Base-by-base conservation (phyloP, 768 basidiomycete species). In the Termitomyces sp. region DNA sequence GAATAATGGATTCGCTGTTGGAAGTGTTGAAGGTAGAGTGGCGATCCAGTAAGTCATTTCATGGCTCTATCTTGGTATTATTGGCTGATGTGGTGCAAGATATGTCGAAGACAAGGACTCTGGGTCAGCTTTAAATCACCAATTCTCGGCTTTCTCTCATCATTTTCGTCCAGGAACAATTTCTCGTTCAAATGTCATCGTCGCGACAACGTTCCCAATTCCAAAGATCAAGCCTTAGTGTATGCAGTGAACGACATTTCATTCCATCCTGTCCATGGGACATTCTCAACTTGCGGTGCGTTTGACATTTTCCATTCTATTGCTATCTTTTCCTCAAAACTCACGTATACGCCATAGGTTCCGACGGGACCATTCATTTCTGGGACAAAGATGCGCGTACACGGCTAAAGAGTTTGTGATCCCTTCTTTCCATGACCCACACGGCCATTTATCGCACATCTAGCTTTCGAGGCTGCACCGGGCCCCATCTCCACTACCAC, bases 371-470 rank as follows among this genome's bases (percentile, higher is more conserved):
- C 3, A 86, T 94, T 68, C 89, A 92, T 78, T 91, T 89, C 70
- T 96, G 94, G 94, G 94, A 97, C 72, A 94, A 94, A 72, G 89
- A 95, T 63, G 86, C 89, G 8, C 87, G 94, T 56, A 93, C 89
- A 7, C 86, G 95, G 41, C 80, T 98, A 74, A 97, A 95, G 75
- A 85, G 93, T 94, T 62, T 48, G 79, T 71, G 21, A 23, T 41
- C 11, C 11, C 42, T 12, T 8, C 26, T 17, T 49, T 46, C 5
- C 30, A 28, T 31, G 31, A 50, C 19, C 44, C 26, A 44, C 17
- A 57, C 57, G 19, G 28, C 23, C n/a, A 41, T 40, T 41, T 38
- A 15, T 19, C 15, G 17, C 23, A 21, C 40, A 30, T 57, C 17
- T 62, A 88, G 87, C 87, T 9, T 91, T 93, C 68, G 90, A 93